Percentiles rank a stretch among this genome's conserved stretches.
phyloP scores from a whole-genome alignment of 2,329 filamentous ascomycete species.

The Thelonectria discophora region DNA sequence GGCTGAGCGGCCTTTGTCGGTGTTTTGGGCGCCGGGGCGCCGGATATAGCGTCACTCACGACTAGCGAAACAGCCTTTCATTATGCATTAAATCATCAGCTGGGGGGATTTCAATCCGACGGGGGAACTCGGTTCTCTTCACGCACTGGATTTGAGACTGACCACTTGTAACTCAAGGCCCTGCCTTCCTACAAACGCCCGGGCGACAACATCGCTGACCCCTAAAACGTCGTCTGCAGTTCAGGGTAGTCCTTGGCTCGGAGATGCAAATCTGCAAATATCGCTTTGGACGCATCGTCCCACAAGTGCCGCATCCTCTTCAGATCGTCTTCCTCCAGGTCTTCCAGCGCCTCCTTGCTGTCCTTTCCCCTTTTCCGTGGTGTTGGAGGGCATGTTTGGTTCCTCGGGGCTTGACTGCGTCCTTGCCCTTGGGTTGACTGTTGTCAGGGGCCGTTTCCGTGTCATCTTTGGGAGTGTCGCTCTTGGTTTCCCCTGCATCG shows the following conservation, averaged over 20 bases:
- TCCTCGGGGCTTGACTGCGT: conserved; percentile 39
- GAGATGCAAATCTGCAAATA: conserved; percentile 38
- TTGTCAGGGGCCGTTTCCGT: no score
- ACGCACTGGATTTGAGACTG: no score
- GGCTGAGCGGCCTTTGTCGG: conserved; percentile 7
- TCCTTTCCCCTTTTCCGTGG: conserved; percentile 75
- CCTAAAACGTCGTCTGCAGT: conserved; percentile 44
- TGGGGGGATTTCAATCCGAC: no score
- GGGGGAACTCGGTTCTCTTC: no score
- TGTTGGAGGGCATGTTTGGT: conserved; percentile 54
- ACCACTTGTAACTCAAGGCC: no score
- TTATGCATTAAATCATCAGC: background rate
- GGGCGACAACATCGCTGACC: no score
- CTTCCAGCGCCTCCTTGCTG: conserved; percentile 74
- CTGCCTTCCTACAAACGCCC: no score
- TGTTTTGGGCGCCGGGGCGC: background rate
- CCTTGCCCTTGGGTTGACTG: no score
- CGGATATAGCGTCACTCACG: background rate
- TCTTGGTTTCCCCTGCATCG: no score
- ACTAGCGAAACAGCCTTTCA: no score
- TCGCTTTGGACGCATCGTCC: conserved; percentile 53
- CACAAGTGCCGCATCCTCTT: conserved; percentile 66
- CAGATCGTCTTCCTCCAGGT: conserved; percentile 78
- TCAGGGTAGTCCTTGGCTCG: conserved; percentile 41
- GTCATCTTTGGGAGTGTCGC: no score